Evolutionary conservation across 2,329 filamentous ascomycete species (phyloP).

Genomic region (Cercospora zeina): DNA sequence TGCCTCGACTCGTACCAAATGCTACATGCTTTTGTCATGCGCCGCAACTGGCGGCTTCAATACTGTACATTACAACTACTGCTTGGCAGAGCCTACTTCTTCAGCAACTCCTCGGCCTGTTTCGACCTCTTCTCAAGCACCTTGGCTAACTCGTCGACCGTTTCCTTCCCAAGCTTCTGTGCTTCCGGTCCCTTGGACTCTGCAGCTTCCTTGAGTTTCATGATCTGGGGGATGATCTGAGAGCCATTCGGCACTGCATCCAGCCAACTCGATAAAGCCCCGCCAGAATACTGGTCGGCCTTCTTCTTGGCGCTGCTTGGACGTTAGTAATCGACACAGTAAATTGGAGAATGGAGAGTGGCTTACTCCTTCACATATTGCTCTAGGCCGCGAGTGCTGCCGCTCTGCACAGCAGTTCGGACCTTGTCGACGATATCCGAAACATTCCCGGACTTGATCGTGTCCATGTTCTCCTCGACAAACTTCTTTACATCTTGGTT

Average conservation of each 20-base stretch:
- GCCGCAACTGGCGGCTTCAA: not conserved
- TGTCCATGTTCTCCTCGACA: conserved; percentile 68
- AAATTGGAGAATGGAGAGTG: not conserved
- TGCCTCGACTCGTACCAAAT: not conserved
- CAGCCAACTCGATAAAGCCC: conserved; percentile 59
- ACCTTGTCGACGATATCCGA: conserved; percentile 64
- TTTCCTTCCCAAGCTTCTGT: conserved; percentile 67
- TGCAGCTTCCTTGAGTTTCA: conserved; percentile 64
- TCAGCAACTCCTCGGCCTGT: conserved; percentile 59
- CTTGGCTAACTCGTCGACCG: conserved; percentile 65
- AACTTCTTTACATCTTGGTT: conserved; percentile 73
- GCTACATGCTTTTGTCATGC: conserved; percentile 3
- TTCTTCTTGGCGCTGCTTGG: conserved; percentile 53
- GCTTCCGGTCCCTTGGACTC: conserved; percentile 69
- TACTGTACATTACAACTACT: not conserved
- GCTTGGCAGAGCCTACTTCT: conserved; percentile 36
- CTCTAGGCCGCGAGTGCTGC: conserved; percentile 60
- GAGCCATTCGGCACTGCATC: conserved; percentile 64
- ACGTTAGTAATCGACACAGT: not conserved
- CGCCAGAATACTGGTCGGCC: conserved; percentile 54
- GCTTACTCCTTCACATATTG: conserved; percentile 57
- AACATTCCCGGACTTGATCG: conserved; percentile 66
- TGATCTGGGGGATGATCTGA: conserved; percentile 65
- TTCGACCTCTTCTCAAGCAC: conserved; percentile 62
- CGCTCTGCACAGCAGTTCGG: conserved; percentile 62